These are phyloP conservation scores for Suillus lakei DNA, from an alignment of 768 basidiomycete species.

Conservation along the genomic window DNA sequence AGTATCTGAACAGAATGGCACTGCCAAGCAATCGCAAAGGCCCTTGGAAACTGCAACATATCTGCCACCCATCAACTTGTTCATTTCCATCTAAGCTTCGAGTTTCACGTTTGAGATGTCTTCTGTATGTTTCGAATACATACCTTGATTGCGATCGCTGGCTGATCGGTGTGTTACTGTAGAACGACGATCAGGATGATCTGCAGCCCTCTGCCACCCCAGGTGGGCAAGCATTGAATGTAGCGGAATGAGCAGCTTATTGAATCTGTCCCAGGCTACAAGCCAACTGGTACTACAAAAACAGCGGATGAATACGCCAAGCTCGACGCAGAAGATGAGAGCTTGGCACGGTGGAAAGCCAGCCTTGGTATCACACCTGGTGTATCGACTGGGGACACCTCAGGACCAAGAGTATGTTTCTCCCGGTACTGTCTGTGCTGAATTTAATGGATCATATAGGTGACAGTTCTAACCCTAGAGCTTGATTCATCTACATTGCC, in stretches of 20 bases:
- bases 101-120: slow-evolving; percentile 49
- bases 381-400: slow-evolving; percentile 38
- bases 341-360: slow-evolving; percentile 94
- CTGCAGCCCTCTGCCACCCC: slow-evolving; percentile 70
- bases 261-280: slow-evolving; percentile 63
- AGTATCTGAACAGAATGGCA: slow-evolving; percentile 23
- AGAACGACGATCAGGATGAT: slow-evolving; percentile 73
- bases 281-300: slow-evolving; percentile 62
- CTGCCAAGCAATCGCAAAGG: slow-evolving; percentile 10
- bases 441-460: slow-evolving; percentile 44
- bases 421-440: slow-evolving; percentile 26
- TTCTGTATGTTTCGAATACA: slow-evolving; percentile 43
- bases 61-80: slow-evolving; percentile 17
- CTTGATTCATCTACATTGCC: slow-evolving; percentile 77
- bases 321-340: slow-evolving; percentile 91
- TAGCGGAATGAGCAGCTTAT: slow-evolving; percentile 5
- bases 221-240: slow-evolving; percentile 45
- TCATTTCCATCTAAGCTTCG: slow-evolving; percentile 1
- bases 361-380: slow-evolving; percentile 82
- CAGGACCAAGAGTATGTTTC: slow-evolving; percentile 67
- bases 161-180: slow-evolving; percentile 15
- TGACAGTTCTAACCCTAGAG: slow-evolving; percentile 76
- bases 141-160: not conserved
- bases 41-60: slow-evolving; percentile 20
- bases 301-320: slow-evolving; percentile 81